phyloP scores from a whole-genome alignment of 2,329 filamentous ascomycete species.

The Fusarium armeniacum region DNA sequence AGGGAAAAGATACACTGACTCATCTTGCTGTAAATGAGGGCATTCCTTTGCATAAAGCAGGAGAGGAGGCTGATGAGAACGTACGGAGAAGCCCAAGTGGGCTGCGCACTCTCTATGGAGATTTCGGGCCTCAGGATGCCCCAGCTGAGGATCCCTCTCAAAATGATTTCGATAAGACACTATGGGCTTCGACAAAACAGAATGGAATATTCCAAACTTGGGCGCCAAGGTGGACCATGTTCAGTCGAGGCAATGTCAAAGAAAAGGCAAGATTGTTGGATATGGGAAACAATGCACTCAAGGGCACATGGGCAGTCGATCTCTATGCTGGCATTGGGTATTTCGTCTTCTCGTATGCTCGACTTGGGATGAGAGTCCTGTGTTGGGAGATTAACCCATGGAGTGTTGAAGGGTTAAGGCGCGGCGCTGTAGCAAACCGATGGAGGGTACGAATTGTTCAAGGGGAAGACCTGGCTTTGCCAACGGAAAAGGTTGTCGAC shows the following conservation, averaged over 20 bases:
- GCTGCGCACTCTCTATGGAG: conserved; percentile 77
- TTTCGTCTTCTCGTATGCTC: conserved; percentile 87
- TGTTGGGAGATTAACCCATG: conserved; percentile 94
- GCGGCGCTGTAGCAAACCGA: conserved; percentile 78
- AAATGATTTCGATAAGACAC: conserved; percentile 73
- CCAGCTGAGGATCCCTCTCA: conserved; percentile 50
- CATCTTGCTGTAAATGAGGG: conserved; percentile 73
- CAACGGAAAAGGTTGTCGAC: conserved; percentile 56
- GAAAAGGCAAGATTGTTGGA: conserved; percentile 84
- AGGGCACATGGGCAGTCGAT: conserved; percentile 73
- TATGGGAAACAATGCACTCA: conserved; percentile 55
- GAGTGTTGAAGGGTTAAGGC: conserved; percentile 84
- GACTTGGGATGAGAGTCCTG: conserved; percentile 78
- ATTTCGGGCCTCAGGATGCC: conserved; percentile 73
- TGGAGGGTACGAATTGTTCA: conserved; percentile 72
- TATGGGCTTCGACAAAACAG: conserved; percentile 85
- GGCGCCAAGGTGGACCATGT: conserved; percentile 95
- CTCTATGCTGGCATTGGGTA: conserved; percentile 95
- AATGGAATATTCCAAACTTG: conserved; percentile 86
- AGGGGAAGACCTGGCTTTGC: conserved; percentile 56
- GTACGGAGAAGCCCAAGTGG: conserved; percentile 79
- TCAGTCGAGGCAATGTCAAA: conserved; percentile 88
- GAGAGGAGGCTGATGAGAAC: conserved; percentile 66
- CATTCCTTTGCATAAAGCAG: conserved; percentile 64
- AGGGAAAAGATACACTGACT: conserved; percentile 61